Percentiles rank a stretch among this genome's conserved stretches.
These are phyloP conservation scores for Chlorociboria aeruginascens DNA, from an alignment of 495 filamentous ascomycete species.

Conservation along the genomic window DNA sequence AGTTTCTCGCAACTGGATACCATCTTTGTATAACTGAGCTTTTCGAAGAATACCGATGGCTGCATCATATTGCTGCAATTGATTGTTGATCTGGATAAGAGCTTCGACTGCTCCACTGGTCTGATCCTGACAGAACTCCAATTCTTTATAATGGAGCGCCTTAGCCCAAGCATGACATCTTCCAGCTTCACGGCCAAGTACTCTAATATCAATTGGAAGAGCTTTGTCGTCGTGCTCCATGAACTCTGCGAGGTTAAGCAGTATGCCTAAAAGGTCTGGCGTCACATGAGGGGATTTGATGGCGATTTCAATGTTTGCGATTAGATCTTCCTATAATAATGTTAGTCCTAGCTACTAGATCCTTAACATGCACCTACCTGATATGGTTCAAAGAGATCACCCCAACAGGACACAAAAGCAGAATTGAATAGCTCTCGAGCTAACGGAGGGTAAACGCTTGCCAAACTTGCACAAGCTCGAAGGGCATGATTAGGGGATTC, in stretches of 20 bases:
- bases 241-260: constrained; percentile 95
- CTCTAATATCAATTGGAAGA: constrained; percentile 90
- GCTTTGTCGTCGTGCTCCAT: constrained; percentile 99
- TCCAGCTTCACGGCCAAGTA: constrained; percentile 80
- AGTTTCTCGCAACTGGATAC: constrained; percentile 81
- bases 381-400: constrained; percentile 89
- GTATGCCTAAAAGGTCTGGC: constrained; percentile 84
- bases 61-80: constrained; percentile 92
- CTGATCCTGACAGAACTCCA: constrained; percentile 96
- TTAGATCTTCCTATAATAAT: constrained; percentile 65
- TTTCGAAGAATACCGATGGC: constrained; percentile 94
- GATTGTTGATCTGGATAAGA: constrained; percentile 96
- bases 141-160: constrained; percentile 94
- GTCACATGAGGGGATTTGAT: constrained; percentile 88
- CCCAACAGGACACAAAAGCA: constrained; percentile 98
- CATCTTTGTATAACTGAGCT: constrained; percentile 87
- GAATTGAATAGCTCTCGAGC: constrained; percentile 95
- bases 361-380: constrained; percentile 21
- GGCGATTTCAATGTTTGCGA: constrained; percentile 88
- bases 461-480: constrained; percentile 82
- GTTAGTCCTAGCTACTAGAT: constrained; percentile 2
- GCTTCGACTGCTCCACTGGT: constrained; percentile 93
- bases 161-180: constrained; percentile 97
- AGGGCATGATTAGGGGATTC: constrained; percentile 94
- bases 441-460: constrained; percentile 79